phyloP scores from a whole-genome alignment of 176 grass and related monocot genomes.

The Lolium perenne region DNA sequence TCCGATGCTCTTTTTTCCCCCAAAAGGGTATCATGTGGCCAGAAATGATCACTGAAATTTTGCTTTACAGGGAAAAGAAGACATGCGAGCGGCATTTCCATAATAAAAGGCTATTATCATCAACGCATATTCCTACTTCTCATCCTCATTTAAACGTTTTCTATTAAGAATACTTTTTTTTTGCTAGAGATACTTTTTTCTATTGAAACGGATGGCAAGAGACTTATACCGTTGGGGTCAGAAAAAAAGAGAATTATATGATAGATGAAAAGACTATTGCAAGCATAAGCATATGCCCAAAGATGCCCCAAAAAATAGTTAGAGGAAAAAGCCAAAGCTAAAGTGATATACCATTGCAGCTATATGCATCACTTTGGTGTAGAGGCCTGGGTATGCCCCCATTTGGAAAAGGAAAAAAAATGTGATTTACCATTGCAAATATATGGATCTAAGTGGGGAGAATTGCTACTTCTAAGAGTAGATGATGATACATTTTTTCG shows the following conservation, averaged over 20 bases:
- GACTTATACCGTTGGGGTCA: not conserved
- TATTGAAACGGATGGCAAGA: not conserved
- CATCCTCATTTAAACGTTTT: constrained; percentile 22
- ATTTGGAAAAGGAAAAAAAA: too few species aligned
- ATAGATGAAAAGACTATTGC: not conserved
- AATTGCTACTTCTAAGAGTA: constrained; percentile 20
- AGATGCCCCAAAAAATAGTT: not conserved
- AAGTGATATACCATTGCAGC: not conserved
- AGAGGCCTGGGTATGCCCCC: too few species aligned
- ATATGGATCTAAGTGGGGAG: constrained; percentile 28
- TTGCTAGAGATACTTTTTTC: not conserved
- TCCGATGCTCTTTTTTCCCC: not conserved
- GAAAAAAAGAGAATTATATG: not conserved
- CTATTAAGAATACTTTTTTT: not conserved
- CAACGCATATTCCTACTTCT: constrained; percentile 3
- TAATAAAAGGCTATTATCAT: constrained; percentile 30
- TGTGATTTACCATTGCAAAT: too few species aligned
- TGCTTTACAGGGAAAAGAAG: constrained; percentile 31
- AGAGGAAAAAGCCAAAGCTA: not conserved
- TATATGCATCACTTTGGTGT: not conserved
- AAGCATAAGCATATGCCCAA: not conserved
- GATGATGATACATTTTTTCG: not conserved
- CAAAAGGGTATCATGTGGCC: not conserved
- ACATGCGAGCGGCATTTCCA: constrained; percentile 2
- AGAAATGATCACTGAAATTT: constrained; percentile 21